Conservation (phyloP, 768 basidiomycete species). For the Calocybe indica region DNA sequence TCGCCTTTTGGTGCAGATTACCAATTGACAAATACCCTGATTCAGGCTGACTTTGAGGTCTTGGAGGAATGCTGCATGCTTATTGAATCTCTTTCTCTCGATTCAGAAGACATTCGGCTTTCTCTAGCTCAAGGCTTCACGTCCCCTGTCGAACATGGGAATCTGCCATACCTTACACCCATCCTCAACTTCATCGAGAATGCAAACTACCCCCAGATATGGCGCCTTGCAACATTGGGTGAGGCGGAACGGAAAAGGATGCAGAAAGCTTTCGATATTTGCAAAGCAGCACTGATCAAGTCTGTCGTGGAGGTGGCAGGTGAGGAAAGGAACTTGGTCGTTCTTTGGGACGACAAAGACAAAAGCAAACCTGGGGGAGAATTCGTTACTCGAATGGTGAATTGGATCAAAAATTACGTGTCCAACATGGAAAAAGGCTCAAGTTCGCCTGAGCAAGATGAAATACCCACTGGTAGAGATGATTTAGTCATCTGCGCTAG, state of each 20-base stretch:
- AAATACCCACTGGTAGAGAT: slow-evolving; percentile 33
- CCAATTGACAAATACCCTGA: slow-evolving; percentile 37
- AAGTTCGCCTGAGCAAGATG: slow-evolving; percentile 14
- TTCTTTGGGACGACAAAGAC: slow-evolving; percentile 68
- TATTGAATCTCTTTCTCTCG: slow-evolving; percentile 72
- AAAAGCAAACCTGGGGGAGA: slow-evolving; percentile 54
- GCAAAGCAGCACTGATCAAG: slow-evolving; percentile 84
- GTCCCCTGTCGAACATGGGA: slow-evolving; percentile 50
- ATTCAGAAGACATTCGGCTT: slow-evolving; percentile 70
- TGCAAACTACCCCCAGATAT: slow-evolving; percentile 61
- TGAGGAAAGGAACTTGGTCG: slow-evolving; percentile 71
- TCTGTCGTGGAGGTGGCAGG: slow-evolving; percentile 82
- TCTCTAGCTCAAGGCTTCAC: slow-evolving; percentile 63
- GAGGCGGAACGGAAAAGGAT: slow-evolving; percentile 51
- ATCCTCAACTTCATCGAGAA: slow-evolving; percentile 73
- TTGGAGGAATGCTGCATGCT: slow-evolving; percentile 71
- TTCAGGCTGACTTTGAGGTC: slow-evolving; percentile 63
- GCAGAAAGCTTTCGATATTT: slow-evolving; percentile 71
- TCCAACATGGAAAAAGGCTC: slow-evolving; percentile 25
- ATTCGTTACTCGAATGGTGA: slow-evolving; percentile 68
- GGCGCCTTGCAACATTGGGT: slow-evolving; percentile 40
- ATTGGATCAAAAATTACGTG: slow-evolving; percentile 65
- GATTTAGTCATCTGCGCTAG: slow-evolving; percentile 83
- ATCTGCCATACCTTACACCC: slow-evolving; percentile 50
- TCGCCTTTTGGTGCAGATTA: slow-evolving; percentile 33